These are phyloP conservation scores for Irpex sp. DNA, from an alignment of 1,284 basidiomycete species.

Conservation along the genomic window DNA sequence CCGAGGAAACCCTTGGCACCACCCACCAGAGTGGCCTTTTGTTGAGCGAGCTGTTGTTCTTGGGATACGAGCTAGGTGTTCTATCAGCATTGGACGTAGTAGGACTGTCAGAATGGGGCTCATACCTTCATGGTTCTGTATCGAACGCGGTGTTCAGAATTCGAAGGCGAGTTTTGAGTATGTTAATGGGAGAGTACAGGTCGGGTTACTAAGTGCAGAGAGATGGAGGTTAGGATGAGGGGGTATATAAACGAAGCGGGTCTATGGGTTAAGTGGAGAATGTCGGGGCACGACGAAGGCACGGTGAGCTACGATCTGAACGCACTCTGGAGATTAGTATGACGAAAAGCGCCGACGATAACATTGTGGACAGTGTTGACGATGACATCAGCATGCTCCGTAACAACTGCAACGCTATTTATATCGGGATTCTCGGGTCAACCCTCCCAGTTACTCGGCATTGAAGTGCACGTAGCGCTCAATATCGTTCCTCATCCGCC, in stretches of 20 bases:
- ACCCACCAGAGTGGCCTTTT: slow-evolving; percentile 53
- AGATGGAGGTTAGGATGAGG: too few species aligned
- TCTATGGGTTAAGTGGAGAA: not conserved
- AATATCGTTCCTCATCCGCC: not conserved
- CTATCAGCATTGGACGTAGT: slow-evolving; percentile 3
- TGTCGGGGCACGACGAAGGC: not conserved
- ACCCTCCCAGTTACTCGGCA: not conserved
- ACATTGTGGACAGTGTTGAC: not conserved
- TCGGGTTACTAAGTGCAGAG: too few species aligned
- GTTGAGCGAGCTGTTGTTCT: slow-evolving; percentile 49
- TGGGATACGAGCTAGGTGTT: slow-evolving; percentile 35
- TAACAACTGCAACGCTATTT: not conserved
- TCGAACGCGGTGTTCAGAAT: not conserved
- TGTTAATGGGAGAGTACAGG: too few species aligned
- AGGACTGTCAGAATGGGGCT: not conserved
- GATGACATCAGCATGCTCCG: not conserved
- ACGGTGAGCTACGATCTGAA: too few species aligned
- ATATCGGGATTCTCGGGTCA: not conserved
- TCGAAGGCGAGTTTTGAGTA: too few species aligned
- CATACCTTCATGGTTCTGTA: slow-evolving; percentile 13
- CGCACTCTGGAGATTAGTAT: not conserved
- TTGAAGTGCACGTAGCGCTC: not conserved
- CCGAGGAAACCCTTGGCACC: slow-evolving; percentile 60
- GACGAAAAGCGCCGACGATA: not conserved
- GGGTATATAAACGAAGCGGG: not conserved